phyloP scores from a whole-genome alignment of 2,329 filamentous ascomycete genomes.

The Colletotrichum siamense region DNA sequence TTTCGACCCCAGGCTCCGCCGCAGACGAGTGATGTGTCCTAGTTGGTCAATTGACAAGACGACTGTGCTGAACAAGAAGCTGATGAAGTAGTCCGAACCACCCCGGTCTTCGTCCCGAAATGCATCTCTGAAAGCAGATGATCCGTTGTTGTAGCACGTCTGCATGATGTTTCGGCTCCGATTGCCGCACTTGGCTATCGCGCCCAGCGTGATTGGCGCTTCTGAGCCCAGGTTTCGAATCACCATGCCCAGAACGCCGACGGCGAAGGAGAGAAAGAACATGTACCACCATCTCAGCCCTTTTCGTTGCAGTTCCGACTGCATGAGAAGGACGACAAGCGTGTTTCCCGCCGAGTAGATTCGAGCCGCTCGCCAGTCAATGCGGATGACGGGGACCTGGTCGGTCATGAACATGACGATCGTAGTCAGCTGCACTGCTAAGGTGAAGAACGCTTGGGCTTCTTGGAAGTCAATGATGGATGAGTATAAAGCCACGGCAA shows the following conservation, averaged over 20 bases:
- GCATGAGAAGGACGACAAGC: conserved; percentile 24
- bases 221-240: background rate
- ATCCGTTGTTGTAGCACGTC: background rate
- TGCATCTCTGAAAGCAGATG: background rate
- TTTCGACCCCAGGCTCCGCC: background rate
- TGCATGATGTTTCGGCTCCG: background rate
- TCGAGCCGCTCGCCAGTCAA: conserved; percentile 8
- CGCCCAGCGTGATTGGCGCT: conserved; percentile 4
- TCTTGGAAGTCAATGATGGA: conserved; percentile 25
- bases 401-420: conserved; percentile 21
- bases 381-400: background rate
- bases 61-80: background rate
- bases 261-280: conserved; percentile 14
- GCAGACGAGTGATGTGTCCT: background rate
- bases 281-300: conserved; percentile 30
- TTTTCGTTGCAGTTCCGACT: conserved; percentile 25
- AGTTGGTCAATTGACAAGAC: background rate
- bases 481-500: background rate
- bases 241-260: conserved; percentile 18
- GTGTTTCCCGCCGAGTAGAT: conserved; percentile 19
- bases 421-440: conserved; percentile 27
- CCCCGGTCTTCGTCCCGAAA: background rate
- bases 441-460: conserved; percentile 27
- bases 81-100: background rate
- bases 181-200: conserved; percentile 8